A percentile compares a stretch with the other conserved stretches of the same genome.
These are phyloP conservation scores for Mayamaea pseudoterrestris DNA, from an alignment of 108 stramenopile genomes.

Conservation along the genomic window DNA sequence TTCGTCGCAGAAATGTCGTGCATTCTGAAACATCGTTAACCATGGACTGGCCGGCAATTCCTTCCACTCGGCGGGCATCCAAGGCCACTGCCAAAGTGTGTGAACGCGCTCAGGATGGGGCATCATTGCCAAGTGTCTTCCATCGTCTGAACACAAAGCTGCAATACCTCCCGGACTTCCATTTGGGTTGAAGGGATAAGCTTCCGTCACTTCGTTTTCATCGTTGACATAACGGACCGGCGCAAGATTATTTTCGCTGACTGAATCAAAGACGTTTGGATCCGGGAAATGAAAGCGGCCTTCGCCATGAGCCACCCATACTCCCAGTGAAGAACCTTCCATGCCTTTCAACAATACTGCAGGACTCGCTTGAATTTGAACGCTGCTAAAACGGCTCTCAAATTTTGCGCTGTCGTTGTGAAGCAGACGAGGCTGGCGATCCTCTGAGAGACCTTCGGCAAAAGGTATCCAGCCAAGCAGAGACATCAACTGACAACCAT, in stretches of 20 bases:
- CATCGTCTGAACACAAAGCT: conserved; percentile 97
- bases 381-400: conserved; percentile 91
- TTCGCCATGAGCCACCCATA: conserved; percentile 99
- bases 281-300: conserved; percentile 96
- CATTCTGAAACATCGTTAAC: conserved; percentile 99
- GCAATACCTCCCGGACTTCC: conserved; percentile 96
- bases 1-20: conserved; percentile 85
- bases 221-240: conserved; percentile 96
- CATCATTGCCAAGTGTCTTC: conserved; percentile 98
- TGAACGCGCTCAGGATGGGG: conserved; percentile 98
- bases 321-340: conserved; percentile 94
- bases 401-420: conserved; percentile 95
- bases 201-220: conserved; percentile 80
- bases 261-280: conserved; percentile 43
- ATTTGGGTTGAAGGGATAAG: conserved; percentile 98
- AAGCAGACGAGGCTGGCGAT: conserved; percentile 89
- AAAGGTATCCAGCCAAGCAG: conserved; percentile 96
- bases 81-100: conserved; percentile 98
- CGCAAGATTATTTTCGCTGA: conserved; percentile 61
- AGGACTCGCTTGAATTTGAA: conserved; percentile 66
- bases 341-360: conserved; percentile 90
- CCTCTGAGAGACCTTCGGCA: conserved; percentile 41
- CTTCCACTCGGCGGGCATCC: conserved; percentile 87
- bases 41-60: conserved; percentile 81
- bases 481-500: conserved; percentile 99